Conservation (phyloP, 805 yeast genomes). For the Metschnikowia koreensis region DNA sequence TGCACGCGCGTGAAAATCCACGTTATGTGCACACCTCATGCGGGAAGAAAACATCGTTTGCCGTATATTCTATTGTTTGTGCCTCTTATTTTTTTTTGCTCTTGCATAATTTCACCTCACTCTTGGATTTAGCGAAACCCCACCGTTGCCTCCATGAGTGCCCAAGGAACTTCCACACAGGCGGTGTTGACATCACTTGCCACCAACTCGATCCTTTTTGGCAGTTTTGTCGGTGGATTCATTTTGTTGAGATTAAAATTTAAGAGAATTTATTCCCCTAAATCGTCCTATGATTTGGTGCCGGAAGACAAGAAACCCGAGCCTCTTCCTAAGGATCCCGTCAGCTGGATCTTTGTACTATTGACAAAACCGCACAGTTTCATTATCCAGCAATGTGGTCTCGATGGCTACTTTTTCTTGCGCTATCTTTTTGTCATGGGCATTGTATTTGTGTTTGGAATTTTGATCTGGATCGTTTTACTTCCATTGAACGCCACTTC, state of each 20-base stretch:
- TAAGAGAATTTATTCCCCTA: slow-evolving; percentile 81
- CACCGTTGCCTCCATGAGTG: slow-evolving; percentile 13
- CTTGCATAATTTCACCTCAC: not conserved
- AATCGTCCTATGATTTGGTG: slow-evolving; percentile 60
- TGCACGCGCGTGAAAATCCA: not conserved
- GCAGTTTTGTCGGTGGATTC: slow-evolving; percentile 59
- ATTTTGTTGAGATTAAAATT: slow-evolving; percentile 62
- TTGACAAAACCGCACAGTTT: slow-evolving; percentile 68
- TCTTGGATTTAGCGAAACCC: not conserved
- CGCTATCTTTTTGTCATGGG: slow-evolving; percentile 67
- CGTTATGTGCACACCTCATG: slow-evolving; percentile 2
- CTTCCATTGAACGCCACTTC: slow-evolving; percentile 80
- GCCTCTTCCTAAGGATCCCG: slow-evolving; percentile 66
- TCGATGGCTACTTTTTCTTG: slow-evolving; percentile 91
- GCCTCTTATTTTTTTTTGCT: too few relatives aligned
- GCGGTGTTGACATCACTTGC: slow-evolving; percentile 71
- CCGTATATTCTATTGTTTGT: too few relatives aligned
- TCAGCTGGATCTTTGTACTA: slow-evolving; percentile 68
- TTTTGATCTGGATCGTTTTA: slow-evolving; percentile 61
- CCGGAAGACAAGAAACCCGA: slow-evolving; percentile 61
- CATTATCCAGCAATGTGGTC: slow-evolving; percentile 80
- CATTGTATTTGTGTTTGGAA: slow-evolving; percentile 42
- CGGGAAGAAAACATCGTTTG: not conserved
- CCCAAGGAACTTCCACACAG: slow-evolving; percentile 42
- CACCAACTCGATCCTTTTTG: slow-evolving; percentile 65